Conservation (phyloP, 2,329 filamentous ascomycete species). For the Orbilia oligospora region DNA sequence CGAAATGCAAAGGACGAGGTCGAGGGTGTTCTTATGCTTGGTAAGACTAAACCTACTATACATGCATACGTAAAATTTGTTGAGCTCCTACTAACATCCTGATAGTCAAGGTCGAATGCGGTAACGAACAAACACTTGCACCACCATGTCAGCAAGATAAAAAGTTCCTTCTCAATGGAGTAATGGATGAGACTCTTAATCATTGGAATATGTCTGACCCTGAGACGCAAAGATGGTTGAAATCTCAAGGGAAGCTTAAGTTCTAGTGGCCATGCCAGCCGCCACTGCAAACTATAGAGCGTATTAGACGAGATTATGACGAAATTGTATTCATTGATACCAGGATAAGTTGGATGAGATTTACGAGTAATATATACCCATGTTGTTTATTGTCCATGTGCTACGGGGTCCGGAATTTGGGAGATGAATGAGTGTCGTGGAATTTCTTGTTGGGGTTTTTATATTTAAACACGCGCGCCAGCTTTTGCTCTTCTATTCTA, state of each 20-base stretch:
- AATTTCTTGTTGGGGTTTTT: no score
- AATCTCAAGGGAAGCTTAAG: conserved; percentile 1
- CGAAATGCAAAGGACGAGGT: conserved; percentile 16
- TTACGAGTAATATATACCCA: conserved; percentile 20
- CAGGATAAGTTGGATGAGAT: conserved; percentile 5
- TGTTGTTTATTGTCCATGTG: conserved; percentile 17
- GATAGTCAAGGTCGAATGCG: conserved; percentile 46
- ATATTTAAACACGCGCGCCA: no score
- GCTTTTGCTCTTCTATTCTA: no score
- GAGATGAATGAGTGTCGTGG: not conserved
- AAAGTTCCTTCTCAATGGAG: conserved; percentile 36
- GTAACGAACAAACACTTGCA: conserved; percentile 43
- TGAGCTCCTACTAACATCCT: not conserved
- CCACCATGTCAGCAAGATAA: conserved; percentile 52
- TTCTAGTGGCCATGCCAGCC: not conserved
- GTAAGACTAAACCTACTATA: conserved; percentile 5
- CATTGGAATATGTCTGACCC: conserved; percentile 33
- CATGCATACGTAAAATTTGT: not conserved
- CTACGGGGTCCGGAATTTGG: not conserved
- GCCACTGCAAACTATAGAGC: not conserved
- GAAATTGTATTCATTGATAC: conserved; percentile 11
- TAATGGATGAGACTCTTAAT: conserved; percentile 36
- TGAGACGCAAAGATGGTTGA: conserved; percentile 29
- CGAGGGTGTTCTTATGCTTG: conserved; percentile 43
- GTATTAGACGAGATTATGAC: conserved; percentile 3